Base-by-base conservation (phyloP, 1,284 basidiomycete species). In the Cystobasidiaceae sp. region DNA sequence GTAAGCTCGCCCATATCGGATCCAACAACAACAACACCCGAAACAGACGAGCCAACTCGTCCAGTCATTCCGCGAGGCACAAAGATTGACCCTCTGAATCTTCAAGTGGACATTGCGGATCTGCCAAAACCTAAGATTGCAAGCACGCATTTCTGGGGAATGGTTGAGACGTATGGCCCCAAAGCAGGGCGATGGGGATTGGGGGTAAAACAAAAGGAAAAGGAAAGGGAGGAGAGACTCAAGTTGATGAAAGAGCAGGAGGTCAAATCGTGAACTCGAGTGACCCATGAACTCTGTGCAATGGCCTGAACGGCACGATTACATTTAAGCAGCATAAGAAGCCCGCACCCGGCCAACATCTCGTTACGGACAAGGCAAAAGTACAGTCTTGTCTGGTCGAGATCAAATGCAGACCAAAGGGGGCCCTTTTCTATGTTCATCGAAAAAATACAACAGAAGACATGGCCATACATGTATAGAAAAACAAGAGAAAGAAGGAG, bases 121-220 rank as follows among this genome's bases (percentile, higher is more conserved):
- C 27, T 64, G 23, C 61, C 61, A 23, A 64, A 64, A 49, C 61
- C 61, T 2, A 64, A 48, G 34, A 64, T 64, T 33, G 39, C 43
- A 55, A 55, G 34, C 21, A 45, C 51, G 17, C 61, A 64, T 39
- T 55, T 64, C 32, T 64, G 61, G 61, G 61, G 61, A 21, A 39
- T 64, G 0, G 50, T 64, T n/a, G 61, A 64, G 34, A 64, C 51
- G 19, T 64, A 44, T 28, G 50, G 50, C 17, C 30, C 41, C 17
- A 64, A 64, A 49, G 51, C 60, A n/a, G 60, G 51, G 13, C 19
- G 33, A 37, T 64, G 61, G 61, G 61, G 51, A 15, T 23, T 21
- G 23, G 61, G 61, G 27, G 52, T 56, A 11, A 34, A 55, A 48
- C 51, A 51, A 33, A 64, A 64, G 43, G 46, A 50, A 27, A 34